These are phyloP conservation scores for Yueomyces sinensis DNA, from an alignment of 805 yeast species.

Conservation along the genomic window DNA sequence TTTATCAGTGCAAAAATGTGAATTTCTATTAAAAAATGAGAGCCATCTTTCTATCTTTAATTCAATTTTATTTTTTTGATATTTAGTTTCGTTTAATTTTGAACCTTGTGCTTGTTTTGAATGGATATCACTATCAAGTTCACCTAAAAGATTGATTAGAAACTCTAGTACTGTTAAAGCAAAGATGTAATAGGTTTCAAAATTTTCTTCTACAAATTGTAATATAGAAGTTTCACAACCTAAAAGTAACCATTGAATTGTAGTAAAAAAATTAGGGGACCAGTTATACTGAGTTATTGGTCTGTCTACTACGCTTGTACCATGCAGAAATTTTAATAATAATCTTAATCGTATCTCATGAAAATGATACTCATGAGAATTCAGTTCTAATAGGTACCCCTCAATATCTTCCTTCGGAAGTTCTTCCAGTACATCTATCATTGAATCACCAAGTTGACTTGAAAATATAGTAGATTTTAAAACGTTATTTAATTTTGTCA, in stretches of 20 bases:
- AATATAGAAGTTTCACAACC: slow-evolving; percentile 18
- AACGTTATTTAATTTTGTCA: slow-evolving; percentile 18
- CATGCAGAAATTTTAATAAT: slow-evolving; percentile 12
- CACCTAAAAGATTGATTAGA: slow-evolving; percentile 30
- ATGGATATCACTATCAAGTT: slow-evolving; percentile 19
- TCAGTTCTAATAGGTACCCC: slow-evolving; percentile 17
- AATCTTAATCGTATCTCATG: slow-evolving; percentile 27
- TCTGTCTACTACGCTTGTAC: slow-evolving; percentile 12
- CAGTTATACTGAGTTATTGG: slow-evolving; percentile 28
- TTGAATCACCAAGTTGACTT: slow-evolving; percentile 1
- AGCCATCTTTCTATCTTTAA: slow-evolving; percentile 40
- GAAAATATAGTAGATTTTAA: slow-evolving; percentile 12
- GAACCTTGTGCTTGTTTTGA: slow-evolving; percentile 21
- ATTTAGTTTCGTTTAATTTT: slow-evolving; percentile 22
- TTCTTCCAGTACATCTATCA: background rate
- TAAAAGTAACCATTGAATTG: slow-evolving; percentile 21
- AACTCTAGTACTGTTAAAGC: slow-evolving; percentile 32
- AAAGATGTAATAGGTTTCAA: slow-evolving; percentile 6
- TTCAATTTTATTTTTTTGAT: slow-evolving; percentile 30
- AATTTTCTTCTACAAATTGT: slow-evolving; percentile 8
- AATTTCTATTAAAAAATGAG: slow-evolving; percentile 20
- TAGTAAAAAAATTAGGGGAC: slow-evolving; percentile 25
- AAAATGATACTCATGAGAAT: slow-evolving; percentile 21
- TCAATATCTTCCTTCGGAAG: slow-evolving; percentile 7
- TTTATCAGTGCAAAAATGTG: slow-evolving; percentile 1